Conservation (phyloP, 768 basidiomycete species). For the Trametes meyenii region DNA sequence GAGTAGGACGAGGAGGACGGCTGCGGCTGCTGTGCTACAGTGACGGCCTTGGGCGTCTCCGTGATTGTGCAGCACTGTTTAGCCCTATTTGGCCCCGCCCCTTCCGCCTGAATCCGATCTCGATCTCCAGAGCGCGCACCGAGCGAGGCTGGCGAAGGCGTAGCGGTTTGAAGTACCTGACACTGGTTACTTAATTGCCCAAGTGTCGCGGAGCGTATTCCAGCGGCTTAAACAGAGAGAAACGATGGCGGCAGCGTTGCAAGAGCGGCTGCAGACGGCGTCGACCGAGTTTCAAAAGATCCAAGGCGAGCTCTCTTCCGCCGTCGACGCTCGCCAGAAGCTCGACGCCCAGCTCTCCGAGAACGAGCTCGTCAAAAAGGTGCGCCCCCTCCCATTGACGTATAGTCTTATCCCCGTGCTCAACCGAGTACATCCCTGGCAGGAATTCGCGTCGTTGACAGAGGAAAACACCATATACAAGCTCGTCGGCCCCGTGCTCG, state of each 20-base stretch:
- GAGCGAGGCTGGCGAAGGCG: too few species aligned
- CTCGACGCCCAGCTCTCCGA: conserved; percentile 92
- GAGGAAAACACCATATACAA: conserved; percentile 85
- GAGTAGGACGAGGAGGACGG: neutral
- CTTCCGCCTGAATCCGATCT: neutral
- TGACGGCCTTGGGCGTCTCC: neutral
- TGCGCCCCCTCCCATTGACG: conserved; percentile 29
- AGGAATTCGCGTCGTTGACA: conserved; percentile 85
- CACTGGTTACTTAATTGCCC: neutral
- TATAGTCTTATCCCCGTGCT: neutral
- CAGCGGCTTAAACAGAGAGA: neutral
- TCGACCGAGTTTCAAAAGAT: conserved; percentile 81
- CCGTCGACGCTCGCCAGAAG: conserved; percentile 80
- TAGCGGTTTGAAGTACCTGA: neutral
- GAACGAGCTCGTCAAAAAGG: conserved; percentile 92
- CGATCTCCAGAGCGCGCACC: too few species aligned
- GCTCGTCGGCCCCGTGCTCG: conserved; percentile 86
- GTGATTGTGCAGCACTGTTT: neutral
- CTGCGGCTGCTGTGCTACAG: neutral
- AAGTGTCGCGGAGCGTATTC: too few species aligned
- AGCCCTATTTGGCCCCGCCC: neutral
- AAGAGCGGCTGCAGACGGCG: conserved; percentile 63
- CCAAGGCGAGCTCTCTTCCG: conserved; percentile 69
- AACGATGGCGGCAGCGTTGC: conserved; percentile 51
- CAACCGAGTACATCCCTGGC: neutral